A percentile compares a stretch with the other conserved stretches of the same genome.
These are phyloP conservation scores for Fusarium sambucinum DNA, from an alignment of 2,329 filamentous ascomycete species.

Conservation along the genomic window DNA sequence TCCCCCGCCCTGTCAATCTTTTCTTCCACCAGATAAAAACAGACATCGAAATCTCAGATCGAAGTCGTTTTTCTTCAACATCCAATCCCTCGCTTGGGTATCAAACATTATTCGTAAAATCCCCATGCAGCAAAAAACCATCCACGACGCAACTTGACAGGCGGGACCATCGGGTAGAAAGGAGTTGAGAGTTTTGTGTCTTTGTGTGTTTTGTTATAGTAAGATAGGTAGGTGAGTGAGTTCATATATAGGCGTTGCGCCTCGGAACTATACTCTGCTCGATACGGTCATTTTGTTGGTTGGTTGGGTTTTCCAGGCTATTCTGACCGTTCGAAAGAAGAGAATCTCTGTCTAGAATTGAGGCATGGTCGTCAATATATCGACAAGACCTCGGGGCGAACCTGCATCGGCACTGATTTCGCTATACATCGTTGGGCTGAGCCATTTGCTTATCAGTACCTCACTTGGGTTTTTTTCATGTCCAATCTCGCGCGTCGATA, in stretches of 20 bases:
- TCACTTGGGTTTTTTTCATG: slow-evolving; percentile 16
- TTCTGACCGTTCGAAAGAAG: slow-evolving; percentile 24
- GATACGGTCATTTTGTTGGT: slow-evolving; percentile 7
- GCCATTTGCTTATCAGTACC: background rate
- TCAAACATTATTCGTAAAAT: slow-evolving; percentile 45
- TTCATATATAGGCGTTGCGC: slow-evolving; percentile 4
- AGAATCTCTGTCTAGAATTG: slow-evolving; percentile 11
- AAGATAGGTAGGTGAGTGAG: background rate
- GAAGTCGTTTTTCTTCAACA: background rate
- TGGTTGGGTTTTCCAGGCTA: background rate
- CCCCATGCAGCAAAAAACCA: slow-evolving; percentile 30
- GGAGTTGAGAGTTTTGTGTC: slow-evolving; percentile 24
- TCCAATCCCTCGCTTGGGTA: slow-evolving; percentile 36
- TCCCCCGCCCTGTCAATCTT: background rate
- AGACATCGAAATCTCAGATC: background rate
- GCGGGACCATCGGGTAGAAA: slow-evolving; percentile 34
- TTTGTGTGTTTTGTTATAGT: slow-evolving; percentile 33
- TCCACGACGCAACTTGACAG: slow-evolving; percentile 31
- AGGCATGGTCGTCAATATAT: background rate
- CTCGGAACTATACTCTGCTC: background rate
- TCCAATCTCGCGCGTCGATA: slow-evolving; percentile 32
- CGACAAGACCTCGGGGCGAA: background rate
- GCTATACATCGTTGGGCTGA: background rate
- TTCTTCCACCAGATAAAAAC: slow-evolving; percentile 5
- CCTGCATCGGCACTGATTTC: slow-evolving; percentile 3